Base-by-base conservation (phyloP, 148 eudicot genomes). In the Silene uniflora region DNA sequence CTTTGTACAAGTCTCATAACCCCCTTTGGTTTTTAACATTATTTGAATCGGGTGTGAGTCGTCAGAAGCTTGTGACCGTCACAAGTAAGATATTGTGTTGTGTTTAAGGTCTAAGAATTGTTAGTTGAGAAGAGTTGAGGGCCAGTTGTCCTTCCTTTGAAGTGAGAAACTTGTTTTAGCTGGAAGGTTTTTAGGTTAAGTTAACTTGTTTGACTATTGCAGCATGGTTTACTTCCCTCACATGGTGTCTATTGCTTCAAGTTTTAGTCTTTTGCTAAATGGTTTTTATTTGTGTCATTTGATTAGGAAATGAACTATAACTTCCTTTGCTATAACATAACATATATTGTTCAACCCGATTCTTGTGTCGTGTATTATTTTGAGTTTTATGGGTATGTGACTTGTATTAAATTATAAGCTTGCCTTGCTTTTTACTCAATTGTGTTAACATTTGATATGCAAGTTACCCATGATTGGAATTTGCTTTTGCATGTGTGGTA, bases 171-270 rank as follows among this genome's bases (percentile, higher is more conserved):
- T 54, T 73, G 77, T 47, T 72, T 55, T 62, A 68, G 60, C 17
- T 77, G 74, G 39, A 79, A 65, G 80, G 73, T 76, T 75, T 79
- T 80, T 75, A 9, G 73, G 80, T 77, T 55, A 77, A 81, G 81
- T 69, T 62, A 75, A 47, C 81, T 62, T 77, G 74, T 78, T 81
- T 76, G 84, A 74, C 81, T 81, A 77, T 81, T 52, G 22, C 21
- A 23, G 32, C 35, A 54, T 59, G 56, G 25, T 23, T 27, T 29
- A 12, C 62, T 24, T 81, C 56, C 56, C 47, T 60, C 64, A 65
- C 77, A 56, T 52, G 60, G 29, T 81, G 74, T 55, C 67, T 24
- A 62, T 71, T 72, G 63, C 79, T 80, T 75, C 64, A 76, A 76
- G 80, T 66, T 68, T 55, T 58, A 59, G 80, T 59, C 62, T 67